Base-by-base conservation (phyloP, 2,329 filamentous ascomycete genomes). In the Ascomycota sp. region DNA sequence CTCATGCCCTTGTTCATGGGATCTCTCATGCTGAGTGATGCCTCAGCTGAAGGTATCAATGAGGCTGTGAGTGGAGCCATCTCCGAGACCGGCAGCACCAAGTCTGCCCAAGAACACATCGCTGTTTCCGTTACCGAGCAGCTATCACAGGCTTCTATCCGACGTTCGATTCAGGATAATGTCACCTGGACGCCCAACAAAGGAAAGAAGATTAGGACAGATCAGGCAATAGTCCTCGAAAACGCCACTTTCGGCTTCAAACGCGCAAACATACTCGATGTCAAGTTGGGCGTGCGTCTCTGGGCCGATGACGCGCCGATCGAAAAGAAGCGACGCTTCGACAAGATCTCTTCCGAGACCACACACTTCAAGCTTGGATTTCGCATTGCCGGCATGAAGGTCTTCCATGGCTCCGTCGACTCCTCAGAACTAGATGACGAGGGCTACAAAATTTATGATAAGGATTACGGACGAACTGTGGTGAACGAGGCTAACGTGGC, bases 1-100 rank as follows among this genome's bases (percentile, higher is more conserved):
- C 68, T 86, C 45, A 86, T 95, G 64, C 86, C 89, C 31, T 65
- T 71, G 6, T 95, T 74, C 55, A 71, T 92, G 55, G 89, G 89
- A 38, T 78, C 73, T 2, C 62, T 98, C 33, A 58, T 62, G 25
- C 68, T 92, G n/a, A 68, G 66, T 40, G 61, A 73, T 32, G 58
- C 59, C 37, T 52, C 59, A 29, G 57, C 61, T 29, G 48, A 58
- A 16, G 46, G 52, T 26, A 59, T 72, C 35, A 58, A 65, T 38
- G 61, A 68, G 31, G 54, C 48, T 9, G 54, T 61, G 11, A 54
- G 58, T 2, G 56, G 56, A 2, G 51, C 59, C 31, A 54, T 66
- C 26, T 57, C 56, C 11, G 47, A 53, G 6, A 30, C 41, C 2
- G 55, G 51, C 36, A 41, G 47, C n/a, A 37, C 53, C 34, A 43